Conservation (phyloP, 805 yeast species). For the Yamadazyma akitaensis region DNA sequence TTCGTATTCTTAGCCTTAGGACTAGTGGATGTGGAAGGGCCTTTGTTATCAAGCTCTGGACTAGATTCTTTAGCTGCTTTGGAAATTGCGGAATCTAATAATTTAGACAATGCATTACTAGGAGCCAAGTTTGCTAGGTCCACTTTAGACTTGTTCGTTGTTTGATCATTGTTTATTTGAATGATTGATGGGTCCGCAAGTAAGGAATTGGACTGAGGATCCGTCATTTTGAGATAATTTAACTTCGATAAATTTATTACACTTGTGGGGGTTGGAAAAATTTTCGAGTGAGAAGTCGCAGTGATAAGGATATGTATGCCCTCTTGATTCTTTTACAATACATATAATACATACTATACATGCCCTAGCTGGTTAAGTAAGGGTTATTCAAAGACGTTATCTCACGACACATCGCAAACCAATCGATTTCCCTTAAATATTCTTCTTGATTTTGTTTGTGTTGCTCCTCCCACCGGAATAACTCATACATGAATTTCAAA, state of each 20-base stretch:
- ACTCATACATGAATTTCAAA: constrained; percentile 84
- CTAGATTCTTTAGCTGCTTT: constrained; percentile 45
- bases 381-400: constrained; percentile 74
- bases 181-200: constrained; percentile 32
- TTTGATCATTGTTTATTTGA: constrained; percentile 12
- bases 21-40: constrained; percentile 20
- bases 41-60: constrained; percentile 29
- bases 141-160: not conserved
- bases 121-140: constrained; percentile 1
- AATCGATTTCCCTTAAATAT: constrained; percentile 65
- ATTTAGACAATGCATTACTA: constrained; percentile 32
- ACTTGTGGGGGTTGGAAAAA: constrained; percentile 4
- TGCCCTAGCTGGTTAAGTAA: constrained; percentile 37
- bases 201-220: constrained; percentile 17
- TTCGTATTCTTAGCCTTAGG: constrained; percentile 39
- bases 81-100: constrained; percentile 45
- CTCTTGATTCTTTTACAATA: not conserved
- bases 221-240: not conserved
- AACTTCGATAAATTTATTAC: not conserved
- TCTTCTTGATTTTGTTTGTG: constrained; percentile 8
- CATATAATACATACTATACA: constrained; percentile 1
- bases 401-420: constrained; percentile 85
- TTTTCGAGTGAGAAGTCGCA: constrained; percentile 8
- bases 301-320: not conserved
- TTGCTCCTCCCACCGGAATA: constrained; percentile 51